Base-by-base conservation (phyloP, 345 rosid species). In the Eucalyptus decipiens region DNA sequence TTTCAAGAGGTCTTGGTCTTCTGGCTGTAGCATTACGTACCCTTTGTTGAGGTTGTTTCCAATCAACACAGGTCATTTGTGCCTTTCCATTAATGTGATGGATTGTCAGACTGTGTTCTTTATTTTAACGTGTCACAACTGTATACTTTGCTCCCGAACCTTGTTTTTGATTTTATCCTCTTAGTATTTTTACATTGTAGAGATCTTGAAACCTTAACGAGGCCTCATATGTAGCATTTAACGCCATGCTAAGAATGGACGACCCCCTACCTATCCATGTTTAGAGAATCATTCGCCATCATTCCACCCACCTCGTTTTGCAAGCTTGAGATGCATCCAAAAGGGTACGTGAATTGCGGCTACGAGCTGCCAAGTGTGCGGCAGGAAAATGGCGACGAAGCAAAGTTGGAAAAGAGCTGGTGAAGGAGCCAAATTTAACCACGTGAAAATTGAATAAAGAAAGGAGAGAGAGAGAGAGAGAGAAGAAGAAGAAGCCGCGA, bases 101-200 rank as follows among this genome's bases (percentile, higher is more conserved):
- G 58, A 52, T 23, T 52, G 5, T 52, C 2, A 6, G 23, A 51
- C 0, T 3, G 23, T 0, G 2, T 8, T 51, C 4, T 51, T 51
- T 18, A 7, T 51, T 51, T 51, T 51, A 19, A 52, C 26, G 26
- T 52, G 5, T 52, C 1, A 19, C 26, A 52, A 52, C 4, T 2
- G 1, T 2, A 52, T 52, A 52, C 4, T 21, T 52, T 19, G 26
- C 11, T 52, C 26, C 5, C 5, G 1, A 8, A 19, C 24, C 0
- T 5, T 52, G 1, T 52, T 52, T 52, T 52, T 23, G 1, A 52
- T 52, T 52, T 8, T 52, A 52, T 9, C 58, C 24, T 52, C 26
- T 21, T 21, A 52, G 5, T 52, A 52, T 21, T 8, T 52, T 52
- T 52, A 52, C 26, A 19, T 52, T 52, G 26, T 2, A 52, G 58